Conservation (phyloP, 345 rosid species). For the Kandelia obovata region DNA sequence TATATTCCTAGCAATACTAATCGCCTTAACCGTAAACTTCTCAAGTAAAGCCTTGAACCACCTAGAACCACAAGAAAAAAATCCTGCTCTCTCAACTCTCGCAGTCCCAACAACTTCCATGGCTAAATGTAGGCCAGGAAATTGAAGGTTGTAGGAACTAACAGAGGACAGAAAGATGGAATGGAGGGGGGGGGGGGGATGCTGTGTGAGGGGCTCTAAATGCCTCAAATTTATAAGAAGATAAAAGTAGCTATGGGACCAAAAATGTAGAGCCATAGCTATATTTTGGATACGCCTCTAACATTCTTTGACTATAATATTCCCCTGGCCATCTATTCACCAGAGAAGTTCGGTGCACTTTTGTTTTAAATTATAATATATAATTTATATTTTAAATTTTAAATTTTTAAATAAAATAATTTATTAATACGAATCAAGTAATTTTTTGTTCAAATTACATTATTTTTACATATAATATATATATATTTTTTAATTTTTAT, state of each 20-base stretch:
- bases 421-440: too few species aligned
- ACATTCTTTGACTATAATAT: too few species aligned
- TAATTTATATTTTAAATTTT: too few species aligned
- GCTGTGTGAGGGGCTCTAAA: conserved; percentile 7
- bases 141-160: conserved; percentile 1
- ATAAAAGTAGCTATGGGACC: not conserved
- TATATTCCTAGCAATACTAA: conserved; percentile 16
- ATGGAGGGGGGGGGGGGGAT: not conserved
- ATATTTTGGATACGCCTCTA: too few species aligned
- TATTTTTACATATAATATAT: too few species aligned
- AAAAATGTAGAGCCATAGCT: not conserved
- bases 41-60: conserved; percentile 16
- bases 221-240: conserved; percentile 23
- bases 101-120: conserved; percentile 25
- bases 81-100: not conserved
- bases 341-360: too few species aligned
- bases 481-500: too few species aligned
- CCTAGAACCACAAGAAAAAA: not conserved
- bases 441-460: too few species aligned
- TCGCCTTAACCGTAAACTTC: conserved; percentile 14
- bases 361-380: too few species aligned
- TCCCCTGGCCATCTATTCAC: too few species aligned
- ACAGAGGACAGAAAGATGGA: not conserved
- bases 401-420: too few species aligned
- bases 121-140: conserved; percentile 1